A percentile compares a stretch with the other conserved stretches of the same genome.
phyloP scores from a whole-genome alignment of 106 monocot genomes.

The Ottelia alismoides region DNA sequence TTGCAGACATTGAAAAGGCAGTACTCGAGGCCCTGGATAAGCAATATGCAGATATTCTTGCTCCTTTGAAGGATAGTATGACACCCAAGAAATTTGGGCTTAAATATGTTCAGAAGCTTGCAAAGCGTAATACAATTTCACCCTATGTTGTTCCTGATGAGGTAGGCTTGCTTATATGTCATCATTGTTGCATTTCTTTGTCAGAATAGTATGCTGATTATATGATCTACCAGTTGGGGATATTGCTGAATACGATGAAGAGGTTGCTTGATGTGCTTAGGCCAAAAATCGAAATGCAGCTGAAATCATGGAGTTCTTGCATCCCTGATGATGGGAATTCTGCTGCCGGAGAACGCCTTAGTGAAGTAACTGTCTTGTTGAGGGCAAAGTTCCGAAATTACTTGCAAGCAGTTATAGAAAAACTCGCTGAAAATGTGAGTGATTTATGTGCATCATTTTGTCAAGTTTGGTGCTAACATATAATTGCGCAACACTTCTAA shows the following conservation, averaged over 20 bases:
- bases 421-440: slow-evolving; percentile 91
- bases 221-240: slow-evolving; percentile 48
- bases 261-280: slow-evolving; percentile 79
- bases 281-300: slow-evolving; percentile 69
- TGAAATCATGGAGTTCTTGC: slow-evolving; percentile 92
- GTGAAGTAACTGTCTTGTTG: slow-evolving; percentile 78
- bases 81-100: slow-evolving; percentile 98
- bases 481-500: not conserved
- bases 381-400: slow-evolving; percentile 96
- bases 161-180: slow-evolving; percentile 16
- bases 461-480: not conserved
- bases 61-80: slow-evolving; percentile 78
- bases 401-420: slow-evolving; percentile 85
- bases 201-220: not conserved
- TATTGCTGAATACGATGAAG: slow-evolving; percentile 91
- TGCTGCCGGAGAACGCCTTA: slow-evolving; percentile 66
- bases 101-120: slow-evolving; percentile 90
- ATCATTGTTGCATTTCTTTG: not conserved
- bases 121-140: slow-evolving; percentile 47
- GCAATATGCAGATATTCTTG: slow-evolving; percentile 85
- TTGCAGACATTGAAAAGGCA: slow-evolving; percentile 96
- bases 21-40: slow-evolving; percentile 77
- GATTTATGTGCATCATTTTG: not conserved
- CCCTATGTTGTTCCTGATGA: slow-evolving; percentile 81
- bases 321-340: slow-evolving; percentile 60